Base-by-base conservation (phyloP, 208 protist species). In the Acanthamoeba lenticulata region DNA sequence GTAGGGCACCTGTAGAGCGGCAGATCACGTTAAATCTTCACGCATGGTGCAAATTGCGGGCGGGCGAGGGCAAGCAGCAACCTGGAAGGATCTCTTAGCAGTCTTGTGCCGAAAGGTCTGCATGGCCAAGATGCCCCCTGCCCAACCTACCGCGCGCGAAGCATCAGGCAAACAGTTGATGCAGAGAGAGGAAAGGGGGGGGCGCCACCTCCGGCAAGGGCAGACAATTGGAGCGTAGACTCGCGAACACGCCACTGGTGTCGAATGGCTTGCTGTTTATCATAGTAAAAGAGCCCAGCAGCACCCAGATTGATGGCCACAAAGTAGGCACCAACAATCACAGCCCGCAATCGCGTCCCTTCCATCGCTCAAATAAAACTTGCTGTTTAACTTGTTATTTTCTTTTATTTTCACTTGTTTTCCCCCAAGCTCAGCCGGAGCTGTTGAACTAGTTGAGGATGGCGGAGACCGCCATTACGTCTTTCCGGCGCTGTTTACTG, bases 211-310 rank as follows among this genome's bases (percentile, higher is more conserved):
- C 81, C 94, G 27, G 49, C 36, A 15, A 95, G 49, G 15, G 49
- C 94, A n/a, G 91, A 74, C 19, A 95, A 36, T 57, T 95, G 94
- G 32, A 95, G 34, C 29, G 91, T 94, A 38, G 38, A 67, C 47
- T 95, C 94, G 47, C 83, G 60, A 36, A 95, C 92, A 40, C 94
- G 42, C 94, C 94, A 95, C 34, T 93, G 67, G n/a, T 95, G 94
- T 36, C 69, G 32, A 34, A 95, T 90, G 40, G 94, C 94, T 34
- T 79, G 85, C 52, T 95, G 92, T 52, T 95, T 95, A 57, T 95
- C 94, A 74, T 95, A 93, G 45, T 94, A 95, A 32, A 95, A 95
- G 13, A 95, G 32, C 7, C 85, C 77, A 13, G 83, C 94, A 27
- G 81, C 62, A 29, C 81, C 81, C 19, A 49, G 77, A 86, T 95